Percentiles rank a stretch among this genome's conserved stretches.
These are phyloP conservation scores for Pachysandra terminalis DNA, from an alignment of 164 flowering plant species.

Conservation along the genomic window DNA sequence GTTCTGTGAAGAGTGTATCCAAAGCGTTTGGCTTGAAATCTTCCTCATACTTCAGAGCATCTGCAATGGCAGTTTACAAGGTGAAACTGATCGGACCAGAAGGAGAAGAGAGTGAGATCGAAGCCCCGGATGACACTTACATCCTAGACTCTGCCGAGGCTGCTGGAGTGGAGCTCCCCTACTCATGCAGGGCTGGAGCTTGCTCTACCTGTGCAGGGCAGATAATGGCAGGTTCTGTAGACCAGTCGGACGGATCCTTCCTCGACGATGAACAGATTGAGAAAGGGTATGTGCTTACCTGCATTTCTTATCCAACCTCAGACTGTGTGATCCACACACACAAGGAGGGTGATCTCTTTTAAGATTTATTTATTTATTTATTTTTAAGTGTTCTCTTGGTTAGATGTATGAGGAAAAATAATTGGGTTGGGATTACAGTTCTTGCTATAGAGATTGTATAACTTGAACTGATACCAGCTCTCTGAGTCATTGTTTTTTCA, in stretches of 20 bases:
- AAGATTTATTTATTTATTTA: no score
- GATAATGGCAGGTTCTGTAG: conserved; percentile 48
- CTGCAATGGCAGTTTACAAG: conserved; percentile 62
- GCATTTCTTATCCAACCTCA: conserved; percentile 59
- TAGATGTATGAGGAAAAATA: background rate
- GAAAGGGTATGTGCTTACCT: conserved; percentile 60
- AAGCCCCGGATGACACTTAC: conserved; percentile 63
- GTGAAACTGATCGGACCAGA: conserved; percentile 66
- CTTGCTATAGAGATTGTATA: no score
- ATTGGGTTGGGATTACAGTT: no score
- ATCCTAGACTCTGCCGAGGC: conserved; percentile 69
- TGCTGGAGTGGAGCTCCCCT: conserved; percentile 74
- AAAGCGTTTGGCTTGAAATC: conserved; percentile 50
- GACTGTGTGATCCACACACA: conserved; percentile 78
- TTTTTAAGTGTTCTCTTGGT: background rate
- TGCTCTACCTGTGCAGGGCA: conserved; percentile 83
- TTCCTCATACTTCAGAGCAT: conserved; percentile 29
- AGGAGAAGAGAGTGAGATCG: conserved; percentile 58
- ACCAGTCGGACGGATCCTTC: conserved; percentile 78
- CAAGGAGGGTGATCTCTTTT: conserved; percentile 69
- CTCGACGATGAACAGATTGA: conserved; percentile 59
- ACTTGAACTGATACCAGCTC: no score
- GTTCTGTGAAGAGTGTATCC: conserved; percentile 38
- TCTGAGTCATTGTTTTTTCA: no score
- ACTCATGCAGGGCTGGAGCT: conserved; percentile 83